Evolutionary conservation across 768 basidiomycete genomes (phyloP).

Genomic region (Lactifluus echinatus): DNA sequence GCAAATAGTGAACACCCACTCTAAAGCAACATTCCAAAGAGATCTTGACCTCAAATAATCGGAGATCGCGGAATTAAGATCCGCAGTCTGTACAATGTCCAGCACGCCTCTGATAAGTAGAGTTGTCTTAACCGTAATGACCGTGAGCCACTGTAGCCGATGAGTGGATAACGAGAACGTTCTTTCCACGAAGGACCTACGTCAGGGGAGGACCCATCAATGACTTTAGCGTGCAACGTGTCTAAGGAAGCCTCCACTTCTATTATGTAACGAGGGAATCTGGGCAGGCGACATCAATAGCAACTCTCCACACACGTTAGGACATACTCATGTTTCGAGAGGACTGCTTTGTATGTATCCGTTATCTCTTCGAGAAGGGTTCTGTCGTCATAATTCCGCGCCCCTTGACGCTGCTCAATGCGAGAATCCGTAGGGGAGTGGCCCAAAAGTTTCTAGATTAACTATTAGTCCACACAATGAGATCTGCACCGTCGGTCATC

Average conservation of each 20-base stretch:
- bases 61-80: neutral
- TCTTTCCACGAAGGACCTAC: neutral
- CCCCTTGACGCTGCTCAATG: neutral
- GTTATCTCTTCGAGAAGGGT: slow-evolving; percentile 3
- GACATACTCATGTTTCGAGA: neutral
- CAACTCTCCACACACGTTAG: neutral
- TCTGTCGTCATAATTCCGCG: slow-evolving; percentile 3
- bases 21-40: slow-evolving; percentile 6
- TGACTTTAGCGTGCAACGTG: neutral
- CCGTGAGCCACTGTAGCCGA: slow-evolving; percentile 3
- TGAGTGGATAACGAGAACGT: neutral
- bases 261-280: slow-evolving; percentile 2
- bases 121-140: slow-evolving; percentile 9
- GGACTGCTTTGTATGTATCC: neutral
- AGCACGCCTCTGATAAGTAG: slow-evolving; percentile 11
- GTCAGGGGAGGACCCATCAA: neutral
- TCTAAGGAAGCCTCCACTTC: neutral
- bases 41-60: slow-evolving; percentile 9
- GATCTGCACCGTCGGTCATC: neutral
- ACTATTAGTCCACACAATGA: neutral
- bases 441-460: neutral
- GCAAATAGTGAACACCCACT: neutral
- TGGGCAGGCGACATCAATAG: neutral
- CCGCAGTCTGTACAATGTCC: neutral
- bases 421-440: neutral